A percentile compares a stretch with the other conserved stretches of the same genome.
Conservation (phyloP, 768 basidiomycete genomes). For the Leccinellum rugosiceps region DNA sequence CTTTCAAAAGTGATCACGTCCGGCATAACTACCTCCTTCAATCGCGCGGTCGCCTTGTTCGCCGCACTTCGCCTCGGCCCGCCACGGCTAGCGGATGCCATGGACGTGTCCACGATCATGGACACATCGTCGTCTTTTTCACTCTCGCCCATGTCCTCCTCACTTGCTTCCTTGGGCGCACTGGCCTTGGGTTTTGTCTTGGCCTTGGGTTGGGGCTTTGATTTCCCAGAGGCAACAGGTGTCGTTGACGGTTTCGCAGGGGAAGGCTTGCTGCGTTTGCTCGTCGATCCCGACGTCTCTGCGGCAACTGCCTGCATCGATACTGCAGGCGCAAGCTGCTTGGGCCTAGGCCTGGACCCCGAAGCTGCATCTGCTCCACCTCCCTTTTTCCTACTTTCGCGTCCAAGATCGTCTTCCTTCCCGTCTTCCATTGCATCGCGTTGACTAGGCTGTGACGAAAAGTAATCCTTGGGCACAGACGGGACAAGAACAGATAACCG, state of each 20-base stretch:
- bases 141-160: background rate
- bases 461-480: conserved; percentile 23
- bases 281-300: conserved; percentile 20
- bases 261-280: conserved; percentile 18
- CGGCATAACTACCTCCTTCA: conserved; percentile 65
- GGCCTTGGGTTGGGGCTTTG: conserved; percentile 1
- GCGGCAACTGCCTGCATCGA: conserved; percentile 23
- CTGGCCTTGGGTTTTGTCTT: conserved; percentile 6
- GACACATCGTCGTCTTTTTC: conserved; percentile 5
- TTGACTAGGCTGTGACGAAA: conserved; percentile 15
- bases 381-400: background rate
- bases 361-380: background rate
- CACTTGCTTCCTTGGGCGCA: background rate
- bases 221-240: background rate
- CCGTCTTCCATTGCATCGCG: background rate
- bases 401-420: background rate
- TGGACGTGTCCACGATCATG: conserved; percentile 9
- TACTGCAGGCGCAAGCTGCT: conserved; percentile 12
- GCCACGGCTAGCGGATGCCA: conserved; percentile 12
- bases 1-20: conserved; percentile 69
- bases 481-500: conserved; percentile 29
- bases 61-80: conserved; percentile 50
- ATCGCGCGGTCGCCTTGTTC: conserved; percentile 44
- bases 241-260: conserved; percentile 9
- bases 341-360: background rate